Evolutionary conservation across 2,329 filamentous ascomycete species (phyloP), one percentile per base, ranked within the genome.

Genomic region (Diplodia sapinea): DNA sequence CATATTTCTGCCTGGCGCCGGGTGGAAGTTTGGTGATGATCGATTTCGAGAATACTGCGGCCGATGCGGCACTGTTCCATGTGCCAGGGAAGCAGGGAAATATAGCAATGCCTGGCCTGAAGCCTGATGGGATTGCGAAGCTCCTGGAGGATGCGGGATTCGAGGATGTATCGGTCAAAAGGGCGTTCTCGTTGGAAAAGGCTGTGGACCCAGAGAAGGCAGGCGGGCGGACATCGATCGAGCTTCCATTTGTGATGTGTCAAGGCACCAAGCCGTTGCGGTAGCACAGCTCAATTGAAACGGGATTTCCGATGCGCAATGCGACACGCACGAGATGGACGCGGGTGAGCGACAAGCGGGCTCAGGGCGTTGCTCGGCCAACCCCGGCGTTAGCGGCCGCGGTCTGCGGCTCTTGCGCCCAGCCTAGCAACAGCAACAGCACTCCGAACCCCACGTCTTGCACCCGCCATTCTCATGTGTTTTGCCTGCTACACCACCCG

Each of bases 11-110:
- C 52, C 74, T 88, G 55, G 81, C 78, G 65, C 74, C 78, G 0
- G 84, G 84, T 0, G 86, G 85, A 0, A 71, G 74, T 59, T 77
- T 87, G 0, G 83, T 83, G 1, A 74, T 88, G 70, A 87, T 85
- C 1, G 86, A 88, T 71, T 88, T 84, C 72, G 85, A 88, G 72
- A 81, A 87, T 70, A 84, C 83, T 72, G 86, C 86, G 0, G 81
- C 82, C 0, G 82, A 83, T 52, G 83, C 85, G 1, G 77, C 81
- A 36, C 75, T 75, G 61, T 88, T 87, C 71, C 86, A 88, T 74
- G 81, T 85, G 0, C 76, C 81, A 70, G 72, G 72, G 20, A 86
- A 85, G 74, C 82, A 86, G 79, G 78, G 79, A 0, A 84, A 84
- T 1, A 85, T 87, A 1, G 83, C 86, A 74, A 74, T 83, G 62